A percentile compares a stretch with the other conserved stretches of the same genome.
phyloP scores from a whole-genome alignment of 2,329 filamentous ascomycete species.

The Elsinoe fawcettii region DNA sequence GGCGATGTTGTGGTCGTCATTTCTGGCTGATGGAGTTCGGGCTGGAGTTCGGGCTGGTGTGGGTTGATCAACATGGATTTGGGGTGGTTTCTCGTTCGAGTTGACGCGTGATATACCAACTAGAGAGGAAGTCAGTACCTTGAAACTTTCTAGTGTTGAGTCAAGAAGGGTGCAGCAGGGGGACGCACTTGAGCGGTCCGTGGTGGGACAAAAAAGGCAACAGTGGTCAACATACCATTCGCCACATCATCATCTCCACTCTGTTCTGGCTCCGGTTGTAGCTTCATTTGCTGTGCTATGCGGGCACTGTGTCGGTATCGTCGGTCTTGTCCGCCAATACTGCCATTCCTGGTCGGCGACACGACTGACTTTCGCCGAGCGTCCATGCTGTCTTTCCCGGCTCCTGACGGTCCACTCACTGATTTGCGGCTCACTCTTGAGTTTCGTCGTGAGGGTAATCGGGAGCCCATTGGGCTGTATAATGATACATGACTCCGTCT shows the following conservation, averaged over 20 bases:
- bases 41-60: conserved; percentile 7
- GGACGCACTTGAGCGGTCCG: conserved; percentile 21
- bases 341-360: conserved; percentile 19
- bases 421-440: conserved; percentile 24
- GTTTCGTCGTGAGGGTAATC: conserved; percentile 34
- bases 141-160: background rate
- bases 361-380: conserved; percentile 20
- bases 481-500: conserved; percentile 37
- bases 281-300: conserved; percentile 23
- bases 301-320: conserved; percentile 18
- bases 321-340: conserved; percentile 18
- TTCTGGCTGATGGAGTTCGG: conserved; percentile 13
- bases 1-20: conserved; percentile 11
- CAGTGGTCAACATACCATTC: conserved; percentile 33
- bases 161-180: background rate
- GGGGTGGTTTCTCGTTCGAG: conserved; percentile 23
- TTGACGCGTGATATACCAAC: conserved; percentile 27
- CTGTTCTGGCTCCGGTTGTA: conserved; percentile 33
- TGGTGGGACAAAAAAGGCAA: conserved; percentile 16
- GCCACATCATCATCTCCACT: conserved; percentile 40
- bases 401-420: conserved; percentile 19
- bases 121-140: background rate
- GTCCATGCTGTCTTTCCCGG: conserved; percentile 22
- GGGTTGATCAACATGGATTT: conserved; percentile 12
- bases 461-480: conserved; percentile 44